phyloP scores from a whole-genome alignment of 2,329 filamentous ascomycete species.

The Aspergillus jensenii region DNA sequence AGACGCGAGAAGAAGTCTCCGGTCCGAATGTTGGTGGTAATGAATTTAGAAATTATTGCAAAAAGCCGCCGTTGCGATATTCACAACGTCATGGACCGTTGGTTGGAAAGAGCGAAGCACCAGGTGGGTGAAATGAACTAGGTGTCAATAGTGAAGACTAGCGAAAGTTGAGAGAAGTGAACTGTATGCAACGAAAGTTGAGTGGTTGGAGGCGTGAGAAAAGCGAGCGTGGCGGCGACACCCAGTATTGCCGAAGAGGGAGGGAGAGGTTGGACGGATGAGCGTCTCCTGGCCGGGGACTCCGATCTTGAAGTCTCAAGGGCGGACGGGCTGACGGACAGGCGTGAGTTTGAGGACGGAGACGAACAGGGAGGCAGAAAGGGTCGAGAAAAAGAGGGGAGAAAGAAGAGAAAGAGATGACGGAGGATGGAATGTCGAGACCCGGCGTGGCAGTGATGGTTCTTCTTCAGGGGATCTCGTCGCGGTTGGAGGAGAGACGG shows the following conservation, averaged over 20 bases:
- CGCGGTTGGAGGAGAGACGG: constrained; percentile 21
- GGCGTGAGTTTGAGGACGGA: constrained; percentile 2
- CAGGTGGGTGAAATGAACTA: constrained; percentile 16
- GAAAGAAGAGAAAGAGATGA: constrained; percentile 4
- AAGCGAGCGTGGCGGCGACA: constrained; percentile 36
- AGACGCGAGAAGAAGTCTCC: constrained; percentile 8
- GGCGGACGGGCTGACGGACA: background rate
- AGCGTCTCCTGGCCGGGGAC: constrained; percentile 2
- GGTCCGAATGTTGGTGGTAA: background rate
- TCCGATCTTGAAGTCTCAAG: constrained; percentile 5
- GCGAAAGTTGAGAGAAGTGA: constrained; percentile 14
- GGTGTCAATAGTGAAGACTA: constrained; percentile 13
- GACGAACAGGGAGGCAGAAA: constrained; percentile 8
- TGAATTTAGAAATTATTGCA: constrained; percentile 8
- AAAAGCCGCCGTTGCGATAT: constrained; percentile 13
- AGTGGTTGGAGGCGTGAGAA: constrained; percentile 14
- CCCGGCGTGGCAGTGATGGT: constrained; percentile 8
- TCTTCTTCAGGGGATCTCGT: constrained; percentile 18
- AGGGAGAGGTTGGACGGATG: constrained; percentile 11
- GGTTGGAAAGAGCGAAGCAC: constrained; percentile 16
- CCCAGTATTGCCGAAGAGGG: constrained; percentile 30
- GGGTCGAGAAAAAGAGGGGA: constrained; percentile 7
- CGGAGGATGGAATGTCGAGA: constrained; percentile 2
- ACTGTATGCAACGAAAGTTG: constrained; percentile 19
- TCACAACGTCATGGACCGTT: constrained; percentile 25